Evolutionary conservation across 2,329 filamentous ascomycete genomes (phyloP), one percentile per base, ranked within the genome.

Genomic region (Cryphonectria radicalis): DNA sequence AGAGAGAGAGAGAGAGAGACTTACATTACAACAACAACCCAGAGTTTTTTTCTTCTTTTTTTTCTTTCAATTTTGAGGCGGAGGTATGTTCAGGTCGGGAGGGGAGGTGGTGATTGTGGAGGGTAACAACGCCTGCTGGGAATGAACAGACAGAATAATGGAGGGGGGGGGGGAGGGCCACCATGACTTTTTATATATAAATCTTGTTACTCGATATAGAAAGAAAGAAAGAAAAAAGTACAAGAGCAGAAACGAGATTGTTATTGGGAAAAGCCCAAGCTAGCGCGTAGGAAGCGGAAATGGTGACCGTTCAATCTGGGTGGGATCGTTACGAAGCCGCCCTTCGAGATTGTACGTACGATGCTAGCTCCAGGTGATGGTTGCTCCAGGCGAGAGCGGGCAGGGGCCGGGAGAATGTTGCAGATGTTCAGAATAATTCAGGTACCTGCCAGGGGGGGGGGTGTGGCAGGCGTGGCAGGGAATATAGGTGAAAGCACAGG

Each of bases 251-350:
- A 25, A 35, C 22, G 19, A 42, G 22, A 66, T 55, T n/a, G 46
- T n/a, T 46, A 42, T 68, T 60, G 59, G 25, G 46, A 50, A 60
- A 35, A 32, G 6, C 25, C 28, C 55, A 59, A 35, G 55, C 55
- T 59, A 59, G 55, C 55, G 55, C 55, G 55, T 35, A 59, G 28
- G 55, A 59, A 32, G 55, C 55, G 55, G 55, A 59, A 32, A 59
- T 32, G 28, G 55, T 32, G 55, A 59, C 55, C 28, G 10, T 19
- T 59, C 28, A 59, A 19, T 19, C 55, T 59, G 55, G 55, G 55
- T 59, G 28, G 25, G 25, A 59, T 59, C 55, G 55, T 19, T 59
- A 59, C 55, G 55, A 59, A 59, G 53, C 25, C 28, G 55, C 55
- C 35, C 32, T 32, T 32, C 55, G 55, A 59, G 25, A 59, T 59